phyloP scores from a whole-genome alignment of 2,329 filamentous ascomycete species.

The Epichloe hybrida region DNA sequence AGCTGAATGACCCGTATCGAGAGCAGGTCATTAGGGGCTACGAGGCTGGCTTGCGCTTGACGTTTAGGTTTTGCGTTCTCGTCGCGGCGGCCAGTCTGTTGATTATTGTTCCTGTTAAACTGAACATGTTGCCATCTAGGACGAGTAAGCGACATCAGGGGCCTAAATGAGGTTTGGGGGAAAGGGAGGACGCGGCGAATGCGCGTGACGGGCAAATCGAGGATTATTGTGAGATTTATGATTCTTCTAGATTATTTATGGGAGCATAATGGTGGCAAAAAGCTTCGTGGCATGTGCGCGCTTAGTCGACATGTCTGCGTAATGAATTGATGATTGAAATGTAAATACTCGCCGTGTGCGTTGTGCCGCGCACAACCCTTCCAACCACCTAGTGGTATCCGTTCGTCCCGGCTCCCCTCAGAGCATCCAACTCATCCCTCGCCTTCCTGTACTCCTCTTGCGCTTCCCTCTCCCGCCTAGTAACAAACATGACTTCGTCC shows the following conservation, averaged over 20 bases:
- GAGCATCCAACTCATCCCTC: constrained; percentile 61
- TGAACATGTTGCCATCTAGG: constrained; percentile 37
- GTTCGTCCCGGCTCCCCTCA: constrained; percentile 27
- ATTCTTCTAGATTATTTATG: no score
- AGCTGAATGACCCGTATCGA: constrained; percentile 29
- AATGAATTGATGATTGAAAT: no score
- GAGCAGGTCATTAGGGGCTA: constrained; percentile 44
- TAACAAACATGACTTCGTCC: constrained; percentile 73
- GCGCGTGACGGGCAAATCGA: no score
- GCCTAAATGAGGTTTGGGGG: neutral
- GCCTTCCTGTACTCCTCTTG: constrained; percentile 71
- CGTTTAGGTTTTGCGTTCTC: constrained; percentile 28
- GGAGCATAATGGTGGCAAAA: no score
- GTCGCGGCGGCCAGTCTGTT: constrained; percentile 35
- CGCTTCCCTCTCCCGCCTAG: constrained; percentile 71
- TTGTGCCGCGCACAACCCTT: neutral
- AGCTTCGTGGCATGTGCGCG: no score
- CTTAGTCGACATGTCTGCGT: no score
- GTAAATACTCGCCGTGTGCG: no score
- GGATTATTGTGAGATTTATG: no score
- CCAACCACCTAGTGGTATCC: constrained; percentile 20
- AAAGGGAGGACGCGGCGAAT: neutral
- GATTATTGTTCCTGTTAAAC: constrained; percentile 35
- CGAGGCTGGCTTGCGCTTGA: constrained; percentile 33
- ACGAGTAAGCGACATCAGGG: constrained; percentile 13